A percentile compares a stretch with the other conserved stretches of the same genome.
Evolutionary conservation across 2,329 filamentous ascomycete species (phyloP).

Genomic region (Pleoardoris graminearum): DNA sequence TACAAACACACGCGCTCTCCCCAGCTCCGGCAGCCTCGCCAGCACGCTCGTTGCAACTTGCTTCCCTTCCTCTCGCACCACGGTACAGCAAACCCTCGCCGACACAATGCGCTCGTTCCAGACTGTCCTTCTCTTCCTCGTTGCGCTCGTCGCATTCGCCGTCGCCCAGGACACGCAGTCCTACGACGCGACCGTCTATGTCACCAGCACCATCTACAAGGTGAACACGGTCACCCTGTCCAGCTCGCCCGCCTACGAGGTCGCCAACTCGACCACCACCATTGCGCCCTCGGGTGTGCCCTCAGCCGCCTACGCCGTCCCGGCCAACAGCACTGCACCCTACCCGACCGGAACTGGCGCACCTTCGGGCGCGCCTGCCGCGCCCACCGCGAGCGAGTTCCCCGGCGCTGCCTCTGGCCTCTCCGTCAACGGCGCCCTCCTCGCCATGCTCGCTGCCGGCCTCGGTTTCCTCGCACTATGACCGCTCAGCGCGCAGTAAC

Average conservation of each 20-base stretch:
- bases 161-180: constrained; percentile 28
- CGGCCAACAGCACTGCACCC: constrained; percentile 25
- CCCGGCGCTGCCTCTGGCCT: constrained; percentile 40
- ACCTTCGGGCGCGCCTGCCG: constrained; percentile 3
- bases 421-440: constrained; percentile 33
- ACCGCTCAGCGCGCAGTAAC: constrained; percentile 20
- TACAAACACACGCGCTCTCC: constrained; percentile 6
- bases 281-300: constrained; percentile 21
- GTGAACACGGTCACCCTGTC: constrained; percentile 45
- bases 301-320: constrained; percentile 18
- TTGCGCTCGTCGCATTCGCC: constrained; percentile 38
- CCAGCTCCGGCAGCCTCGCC: constrained; percentile 14
- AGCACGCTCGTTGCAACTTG: constrained; percentile 16
- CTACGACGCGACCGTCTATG: constrained; percentile 43
- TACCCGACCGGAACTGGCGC: constrained; percentile 15
- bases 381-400: constrained; percentile 23
- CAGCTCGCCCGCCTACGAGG: constrained; percentile 30
- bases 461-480: constrained; percentile 43
- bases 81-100: constrained; percentile 8
- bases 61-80: constrained; percentile 5
- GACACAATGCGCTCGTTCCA: constrained; percentile 44
- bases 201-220: constrained; percentile 44
- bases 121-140: constrained; percentile 38
- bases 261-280: constrained; percentile 41
- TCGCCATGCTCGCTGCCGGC: constrained; percentile 37